Conservation (phyloP, 106 monocot genomes). For the Acorus gramineus region DNA sequence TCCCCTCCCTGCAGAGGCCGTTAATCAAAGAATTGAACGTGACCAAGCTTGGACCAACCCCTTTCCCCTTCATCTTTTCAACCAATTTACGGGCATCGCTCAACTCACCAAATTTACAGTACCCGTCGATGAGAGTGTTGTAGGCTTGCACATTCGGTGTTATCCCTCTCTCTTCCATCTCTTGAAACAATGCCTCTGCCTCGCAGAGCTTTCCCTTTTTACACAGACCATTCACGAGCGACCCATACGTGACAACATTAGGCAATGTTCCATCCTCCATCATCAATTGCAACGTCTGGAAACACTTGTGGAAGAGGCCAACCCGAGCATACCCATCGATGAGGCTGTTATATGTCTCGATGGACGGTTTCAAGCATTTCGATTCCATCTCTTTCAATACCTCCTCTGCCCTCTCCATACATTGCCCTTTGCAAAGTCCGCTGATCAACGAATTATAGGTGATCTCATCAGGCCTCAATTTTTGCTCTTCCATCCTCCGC, state of each 20-base stretch:
- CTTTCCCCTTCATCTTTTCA: conserved; percentile 30
- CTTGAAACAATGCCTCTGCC: conserved; percentile 30
- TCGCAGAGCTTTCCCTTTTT: conserved; percentile 31
- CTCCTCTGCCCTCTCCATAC: conserved; percentile 38
- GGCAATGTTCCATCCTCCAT: conserved; percentile 13
- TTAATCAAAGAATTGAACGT: conserved; percentile 57
- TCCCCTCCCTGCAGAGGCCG: conserved; percentile 31
- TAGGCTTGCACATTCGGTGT: conserved; percentile 31
- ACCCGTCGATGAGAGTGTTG: conserved; percentile 46
- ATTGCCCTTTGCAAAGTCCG: conserved; percentile 48
- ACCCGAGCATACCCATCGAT: conserved; percentile 41
- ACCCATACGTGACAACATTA: conserved; percentile 39
- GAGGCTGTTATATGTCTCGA: conserved; percentile 53
- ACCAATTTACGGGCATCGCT: conserved; percentile 14
- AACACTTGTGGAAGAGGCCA: conserved; percentile 31
- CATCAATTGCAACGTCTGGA: conserved; percentile 18
- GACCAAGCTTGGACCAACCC: conserved; percentile 30
- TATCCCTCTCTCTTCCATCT: conserved; percentile 27
- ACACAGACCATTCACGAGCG: conserved; percentile 52
- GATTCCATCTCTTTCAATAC: conserved; percentile 28
- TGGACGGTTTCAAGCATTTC: conserved; percentile 28
- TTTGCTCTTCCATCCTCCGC: conserved; percentile 32
- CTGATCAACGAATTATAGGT: conserved; percentile 75
- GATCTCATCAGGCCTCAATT: conserved; percentile 30
- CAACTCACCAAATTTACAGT: conserved; percentile 14